Evolutionary conservation across 1,139 yeast genomes (phyloP).

Genomic region (Scheffersomyces insectosa): DNA sequence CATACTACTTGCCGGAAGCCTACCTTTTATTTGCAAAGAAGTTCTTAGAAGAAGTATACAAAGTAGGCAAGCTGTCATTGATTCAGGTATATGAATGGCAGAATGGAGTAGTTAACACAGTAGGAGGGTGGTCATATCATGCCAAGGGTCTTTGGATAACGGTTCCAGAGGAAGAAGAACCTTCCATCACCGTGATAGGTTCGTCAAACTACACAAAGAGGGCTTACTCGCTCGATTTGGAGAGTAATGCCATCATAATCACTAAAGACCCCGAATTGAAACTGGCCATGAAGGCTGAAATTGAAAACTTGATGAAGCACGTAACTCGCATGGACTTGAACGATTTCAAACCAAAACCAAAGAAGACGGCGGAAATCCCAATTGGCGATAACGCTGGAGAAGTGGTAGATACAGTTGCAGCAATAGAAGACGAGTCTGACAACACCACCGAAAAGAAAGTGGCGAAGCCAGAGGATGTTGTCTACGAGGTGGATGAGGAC

Average conservation of each 20-base stretch:
- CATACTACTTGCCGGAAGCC: slow-evolving; percentile 83
- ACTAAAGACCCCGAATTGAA: slow-evolving; percentile 69
- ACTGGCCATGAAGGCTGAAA: slow-evolving; percentile 58
- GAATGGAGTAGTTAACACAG: slow-evolving; percentile 77
- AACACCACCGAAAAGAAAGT: neutral
- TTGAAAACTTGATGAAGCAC: slow-evolving; percentile 57
- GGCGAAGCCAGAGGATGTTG: slow-evolving; percentile 11
- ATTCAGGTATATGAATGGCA: slow-evolving; percentile 81
- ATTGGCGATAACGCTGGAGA: slow-evolving; percentile 12
- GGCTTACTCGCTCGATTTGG: slow-evolving; percentile 85
- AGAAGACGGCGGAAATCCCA: slow-evolving; percentile 3
- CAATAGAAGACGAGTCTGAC: slow-evolving; percentile 9
- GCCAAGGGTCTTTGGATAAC: slow-evolving; percentile 96
- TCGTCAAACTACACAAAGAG: slow-evolving; percentile 92
- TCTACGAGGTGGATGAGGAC: slow-evolving; percentile 48
- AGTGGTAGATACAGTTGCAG: slow-evolving; percentile 10
- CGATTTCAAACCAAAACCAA: slow-evolving; percentile 53
- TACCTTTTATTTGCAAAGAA: slow-evolving; percentile 73
- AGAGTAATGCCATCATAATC: slow-evolving; percentile 76
- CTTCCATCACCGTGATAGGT: slow-evolving; percentile 81
- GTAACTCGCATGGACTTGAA: slow-evolving; percentile 52
- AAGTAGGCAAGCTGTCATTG: slow-evolving; percentile 42
- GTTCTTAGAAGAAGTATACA: slow-evolving; percentile 59
- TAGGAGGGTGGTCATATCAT: slow-evolving; percentile 94
- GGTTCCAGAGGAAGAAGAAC: slow-evolving; percentile 56